phyloP scores from a whole-genome alignment of 148 eudicot species.

The Rhododendron ferrugineum region DNA sequence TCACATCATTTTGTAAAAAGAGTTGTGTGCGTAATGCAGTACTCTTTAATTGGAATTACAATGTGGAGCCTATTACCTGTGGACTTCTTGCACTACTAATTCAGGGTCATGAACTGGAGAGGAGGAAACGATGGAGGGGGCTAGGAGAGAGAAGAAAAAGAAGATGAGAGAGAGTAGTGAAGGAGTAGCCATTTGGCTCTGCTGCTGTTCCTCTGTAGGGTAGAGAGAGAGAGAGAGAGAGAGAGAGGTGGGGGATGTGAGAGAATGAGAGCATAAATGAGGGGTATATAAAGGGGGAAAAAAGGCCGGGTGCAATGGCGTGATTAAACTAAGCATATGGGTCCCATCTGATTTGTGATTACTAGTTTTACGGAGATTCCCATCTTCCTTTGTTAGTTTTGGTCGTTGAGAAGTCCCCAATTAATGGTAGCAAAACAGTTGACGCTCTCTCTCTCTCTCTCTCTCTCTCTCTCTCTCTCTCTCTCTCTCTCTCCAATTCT shows the following conservation, averaged over 20 bases:
- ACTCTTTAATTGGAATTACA: not conserved
- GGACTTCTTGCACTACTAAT: slow-evolving; percentile 45
- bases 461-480: not conserved
- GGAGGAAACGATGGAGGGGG: slow-evolving; percentile 25
- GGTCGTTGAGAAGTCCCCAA: slow-evolving; percentile 15
- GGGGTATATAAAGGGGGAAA: slow-evolving; percentile 34
- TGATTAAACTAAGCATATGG: slow-evolving; percentile 28
- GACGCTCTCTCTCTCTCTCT: not conserved
- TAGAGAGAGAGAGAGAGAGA: not conserved
- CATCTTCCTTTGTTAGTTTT: slow-evolving; percentile 11
- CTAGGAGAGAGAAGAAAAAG: slow-evolving; percentile 11
- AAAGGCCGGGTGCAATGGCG: slow-evolving; percentile 33
- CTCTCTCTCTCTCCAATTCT: too few species aligned
- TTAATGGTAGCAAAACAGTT: not conserved
- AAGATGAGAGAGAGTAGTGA: slow-evolving; percentile 15
- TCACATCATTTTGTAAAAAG: not conserved
- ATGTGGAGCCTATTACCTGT: slow-evolving; percentile 33
- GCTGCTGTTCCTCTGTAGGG: not conserved
- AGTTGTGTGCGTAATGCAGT: too few species aligned
- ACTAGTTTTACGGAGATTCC: slow-evolving; percentile 30
- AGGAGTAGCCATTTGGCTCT: slow-evolving; percentile 19
- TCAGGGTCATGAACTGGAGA: slow-evolving; percentile 44
- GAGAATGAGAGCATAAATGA: slow-evolving; percentile 10
- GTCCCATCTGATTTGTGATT: slow-evolving; percentile 20
- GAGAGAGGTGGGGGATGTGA: not conserved